A percentile compares a stretch with the other conserved stretches of the same genome.
phyloP scores from a whole-genome alignment of 306 rosid species.

The Carpinus viminea region DNA sequence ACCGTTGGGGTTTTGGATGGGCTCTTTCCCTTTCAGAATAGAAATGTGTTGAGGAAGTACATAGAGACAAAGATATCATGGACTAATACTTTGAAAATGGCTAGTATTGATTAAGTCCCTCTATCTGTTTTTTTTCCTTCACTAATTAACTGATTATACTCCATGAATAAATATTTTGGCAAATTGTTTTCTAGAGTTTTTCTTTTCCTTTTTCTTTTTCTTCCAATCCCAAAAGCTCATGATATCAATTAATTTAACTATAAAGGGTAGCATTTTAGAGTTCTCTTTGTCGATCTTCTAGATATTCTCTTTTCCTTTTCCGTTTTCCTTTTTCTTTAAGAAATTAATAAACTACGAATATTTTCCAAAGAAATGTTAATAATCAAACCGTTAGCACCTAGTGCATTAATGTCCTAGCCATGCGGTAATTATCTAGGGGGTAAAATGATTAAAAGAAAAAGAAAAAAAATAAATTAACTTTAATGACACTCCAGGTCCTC shows the following conservation, averaged over 20 bases:
- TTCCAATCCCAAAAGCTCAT: no score
- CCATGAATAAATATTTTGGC: background rate
- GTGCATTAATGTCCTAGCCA: background rate
- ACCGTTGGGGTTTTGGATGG: background rate
- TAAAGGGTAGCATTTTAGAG: no score
- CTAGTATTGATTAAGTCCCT: background rate
- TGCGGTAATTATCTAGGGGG: background rate
- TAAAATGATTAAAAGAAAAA: background rate
- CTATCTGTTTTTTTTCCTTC: background rate
- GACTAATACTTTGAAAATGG: background rate
- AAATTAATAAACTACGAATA: no score
- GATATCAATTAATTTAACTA: no score
- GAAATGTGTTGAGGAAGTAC: background rate
- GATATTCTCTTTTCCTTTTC: background rate
- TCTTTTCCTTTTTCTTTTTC: no score
- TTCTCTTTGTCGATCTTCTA: background rate
- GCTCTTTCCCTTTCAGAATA: background rate
- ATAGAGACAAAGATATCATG: background rate
- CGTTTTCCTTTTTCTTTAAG: no score
- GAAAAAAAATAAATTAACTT: conserved; percentile 3
- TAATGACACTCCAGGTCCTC: conserved; percentile 25
- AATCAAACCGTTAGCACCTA: background rate
- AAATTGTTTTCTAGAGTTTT: background rate
- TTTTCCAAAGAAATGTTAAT: no score
- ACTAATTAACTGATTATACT: background rate